These are phyloP conservation scores for Plasmodium knowlesi DNA, from an alignment of 169 alveolate species.

Conservation along the genomic window DNA sequence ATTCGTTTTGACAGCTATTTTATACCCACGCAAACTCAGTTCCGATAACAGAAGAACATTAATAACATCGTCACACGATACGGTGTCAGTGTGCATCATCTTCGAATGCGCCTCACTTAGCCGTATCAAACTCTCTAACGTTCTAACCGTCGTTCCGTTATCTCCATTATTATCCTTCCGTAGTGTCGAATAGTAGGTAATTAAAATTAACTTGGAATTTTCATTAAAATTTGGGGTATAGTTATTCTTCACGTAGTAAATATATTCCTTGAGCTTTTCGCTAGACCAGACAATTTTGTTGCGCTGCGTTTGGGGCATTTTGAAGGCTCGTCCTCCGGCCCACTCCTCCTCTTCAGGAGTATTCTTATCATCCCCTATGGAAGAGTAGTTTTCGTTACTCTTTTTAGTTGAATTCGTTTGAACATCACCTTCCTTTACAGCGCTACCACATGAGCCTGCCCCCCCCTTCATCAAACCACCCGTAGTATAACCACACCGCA, in stretches of 20 bases:
- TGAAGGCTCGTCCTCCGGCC: neutral
- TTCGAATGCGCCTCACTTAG: slow-evolving; percentile 95
- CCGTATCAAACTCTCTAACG: slow-evolving; percentile 92
- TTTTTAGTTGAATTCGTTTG: neutral
- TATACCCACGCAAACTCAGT: slow-evolving; percentile 59
- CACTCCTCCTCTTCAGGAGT: neutral
- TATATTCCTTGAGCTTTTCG: slow-evolving; percentile 77
- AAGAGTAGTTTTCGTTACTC: neutral
- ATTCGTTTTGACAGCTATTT: slow-evolving; percentile 38
- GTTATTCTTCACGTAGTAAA: slow-evolving; percentile 74
- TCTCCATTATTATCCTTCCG: slow-evolving; percentile 73
- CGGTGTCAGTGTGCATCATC: slow-evolving; percentile 84
- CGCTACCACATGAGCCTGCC: neutral
- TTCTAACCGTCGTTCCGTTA: slow-evolving; percentile 91
- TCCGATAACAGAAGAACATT: slow-evolving; percentile 37
- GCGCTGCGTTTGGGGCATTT: neutral
- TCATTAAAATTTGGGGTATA: slow-evolving; percentile 71
- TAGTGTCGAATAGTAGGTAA: slow-evolving; percentile 74
- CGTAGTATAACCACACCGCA: neutral
- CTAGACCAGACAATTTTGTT: slow-evolving; percentile 28
- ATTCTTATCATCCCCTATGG: neutral
- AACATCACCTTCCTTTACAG: neutral
- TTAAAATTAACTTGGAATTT: slow-evolving; percentile 69
- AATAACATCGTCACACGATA: slow-evolving; percentile 87
- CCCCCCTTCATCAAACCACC: neutral